Conservation (phyloP, 495 filamentous ascomycete genomes). For the Penicillium parvum region DNA sequence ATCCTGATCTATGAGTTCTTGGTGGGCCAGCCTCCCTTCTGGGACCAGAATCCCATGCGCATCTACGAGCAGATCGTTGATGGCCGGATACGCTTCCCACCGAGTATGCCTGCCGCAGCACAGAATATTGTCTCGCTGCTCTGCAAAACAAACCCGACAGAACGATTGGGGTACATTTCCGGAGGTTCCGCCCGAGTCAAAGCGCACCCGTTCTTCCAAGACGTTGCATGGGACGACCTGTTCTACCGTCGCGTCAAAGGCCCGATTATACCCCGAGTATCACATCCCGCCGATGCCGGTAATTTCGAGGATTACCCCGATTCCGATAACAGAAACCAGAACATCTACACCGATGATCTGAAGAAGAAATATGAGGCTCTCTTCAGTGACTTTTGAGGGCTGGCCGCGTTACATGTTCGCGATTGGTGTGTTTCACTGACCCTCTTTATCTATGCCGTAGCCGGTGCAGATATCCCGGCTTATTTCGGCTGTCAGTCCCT, state of each 20-base stretch:
- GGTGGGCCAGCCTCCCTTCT: slow-evolving; percentile 94
- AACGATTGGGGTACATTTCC: slow-evolving; percentile 82
- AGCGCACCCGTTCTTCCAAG: slow-evolving; percentile 78
- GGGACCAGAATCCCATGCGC: slow-evolving; percentile 92
- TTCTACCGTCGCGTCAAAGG: slow-evolving; percentile 65
- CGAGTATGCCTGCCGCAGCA: slow-evolving; percentile 64
- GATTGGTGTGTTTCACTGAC: slow-evolving; percentile 16
- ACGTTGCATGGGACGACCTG: slow-evolving; percentile 81
- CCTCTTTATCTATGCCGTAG: background rate
- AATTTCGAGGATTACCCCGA: slow-evolving; percentile 89
- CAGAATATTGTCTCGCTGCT: slow-evolving; percentile 79
- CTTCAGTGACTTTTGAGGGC: slow-evolving; percentile 70
- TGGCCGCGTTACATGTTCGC: background rate
- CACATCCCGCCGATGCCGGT: slow-evolving; percentile 74
- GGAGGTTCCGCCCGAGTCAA: slow-evolving; percentile 82
- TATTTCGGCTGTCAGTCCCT: background rate
- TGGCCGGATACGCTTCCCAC: slow-evolving; percentile 36
- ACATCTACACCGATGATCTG: slow-evolving; percentile 69
- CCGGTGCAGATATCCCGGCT: background rate
- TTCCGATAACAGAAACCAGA: slow-evolving; percentile 48
- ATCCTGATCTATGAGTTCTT: slow-evolving; percentile 96
- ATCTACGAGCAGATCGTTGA: slow-evolving; percentile 74
- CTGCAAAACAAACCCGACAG: slow-evolving; percentile 84
- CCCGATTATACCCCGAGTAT: slow-evolving; percentile 80
- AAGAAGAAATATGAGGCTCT: slow-evolving; percentile 67